These are phyloP conservation scores for Erysiphe pulchra DNA, from an alignment of 2,329 filamentous ascomycete species.

Conservation along the genomic window DNA sequence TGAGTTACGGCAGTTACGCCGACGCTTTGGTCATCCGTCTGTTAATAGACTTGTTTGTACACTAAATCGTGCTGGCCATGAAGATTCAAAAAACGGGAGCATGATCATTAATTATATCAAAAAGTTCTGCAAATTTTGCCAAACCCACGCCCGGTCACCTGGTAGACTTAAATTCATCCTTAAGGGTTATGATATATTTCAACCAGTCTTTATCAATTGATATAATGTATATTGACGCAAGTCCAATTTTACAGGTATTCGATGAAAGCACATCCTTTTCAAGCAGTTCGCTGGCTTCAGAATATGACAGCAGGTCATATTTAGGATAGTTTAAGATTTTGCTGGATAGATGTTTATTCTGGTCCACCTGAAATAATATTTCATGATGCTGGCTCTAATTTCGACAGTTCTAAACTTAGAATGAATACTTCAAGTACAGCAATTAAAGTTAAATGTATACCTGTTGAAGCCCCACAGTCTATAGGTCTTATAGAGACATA, in stretches of 20 bases:
- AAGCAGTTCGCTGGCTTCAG: constrained; percentile 1
- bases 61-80: neutral
- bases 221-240: constrained; percentile 1
- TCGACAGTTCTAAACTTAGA: constrained; percentile 1
- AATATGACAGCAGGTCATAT: neutral
- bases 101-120: neutral
- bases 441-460: neutral
- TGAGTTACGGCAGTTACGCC: neutral
- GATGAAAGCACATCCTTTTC: constrained; percentile 1
- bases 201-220: constrained; percentile 1
- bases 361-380: neutral
- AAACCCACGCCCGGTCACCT: neutral
- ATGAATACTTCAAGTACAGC: neutral
- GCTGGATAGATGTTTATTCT: constrained; percentile 1
- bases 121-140: neutral
- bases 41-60: neutral
- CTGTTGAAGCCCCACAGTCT: constrained; percentile 1
- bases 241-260: neutral
- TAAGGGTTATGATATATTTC: neutral
- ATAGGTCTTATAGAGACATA: constrained; percentile 1
- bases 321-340: neutral
- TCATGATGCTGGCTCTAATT: constrained; percentile 1
- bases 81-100: neutral
- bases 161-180: neutral
- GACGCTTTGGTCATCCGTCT: neutral